Conservation (phyloP, 2,329 filamentous ascomycete species). For the Massarina eburnea region DNA sequence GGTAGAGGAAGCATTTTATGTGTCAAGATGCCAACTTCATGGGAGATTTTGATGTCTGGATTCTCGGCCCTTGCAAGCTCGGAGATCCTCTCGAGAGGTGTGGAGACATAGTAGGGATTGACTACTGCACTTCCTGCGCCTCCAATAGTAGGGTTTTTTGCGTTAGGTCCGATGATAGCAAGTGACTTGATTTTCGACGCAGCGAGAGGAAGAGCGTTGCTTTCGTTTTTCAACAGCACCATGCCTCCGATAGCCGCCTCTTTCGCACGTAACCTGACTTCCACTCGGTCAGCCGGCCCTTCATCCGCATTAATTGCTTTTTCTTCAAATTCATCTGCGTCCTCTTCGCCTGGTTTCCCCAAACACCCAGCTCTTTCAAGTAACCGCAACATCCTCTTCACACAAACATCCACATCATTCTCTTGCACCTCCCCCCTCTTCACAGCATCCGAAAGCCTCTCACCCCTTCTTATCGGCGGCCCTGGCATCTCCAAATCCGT, state of each 20-base stretch:
- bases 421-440: neutral
- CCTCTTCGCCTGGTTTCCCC: neutral
- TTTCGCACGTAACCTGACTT: neutral
- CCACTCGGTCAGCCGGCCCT: neutral
- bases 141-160: neutral
- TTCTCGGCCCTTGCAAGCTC: neutral
- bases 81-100: neutral
- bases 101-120: slow-evolving; percentile 2
- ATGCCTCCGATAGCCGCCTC: slow-evolving; percentile 2
- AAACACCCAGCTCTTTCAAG: neutral
- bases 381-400: neutral
- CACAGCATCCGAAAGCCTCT: neutral
- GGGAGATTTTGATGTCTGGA: neutral
- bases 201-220: neutral
- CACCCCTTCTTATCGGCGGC: slow-evolving; percentile 6
- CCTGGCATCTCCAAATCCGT: slow-evolving; percentile 25
- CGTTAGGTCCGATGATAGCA: slow-evolving; percentile 2
- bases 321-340: neutral
- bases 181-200: neutral
- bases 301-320: neutral
- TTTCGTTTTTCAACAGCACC: slow-evolving; percentile 2
- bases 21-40: neutral
- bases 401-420: neutral
- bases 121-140: slow-evolving; percentile 3
- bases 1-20: neutral